phyloP scores from a whole-genome alignment of 2,329 filamentous ascomycete species.

The Celoporthe dispersa region DNA sequence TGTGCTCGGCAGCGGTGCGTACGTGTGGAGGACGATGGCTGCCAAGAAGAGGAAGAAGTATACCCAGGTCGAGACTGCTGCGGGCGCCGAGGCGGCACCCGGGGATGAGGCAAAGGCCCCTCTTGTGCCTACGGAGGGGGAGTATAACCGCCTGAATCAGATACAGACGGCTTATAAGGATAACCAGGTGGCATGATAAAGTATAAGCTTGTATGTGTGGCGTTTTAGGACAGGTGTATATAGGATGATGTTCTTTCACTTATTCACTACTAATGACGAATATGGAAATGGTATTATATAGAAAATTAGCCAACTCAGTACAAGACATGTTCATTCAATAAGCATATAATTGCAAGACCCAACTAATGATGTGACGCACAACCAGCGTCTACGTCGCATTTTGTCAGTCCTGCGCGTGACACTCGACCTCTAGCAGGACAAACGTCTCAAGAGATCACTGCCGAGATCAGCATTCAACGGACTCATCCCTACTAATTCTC shows the following conservation, averaged over 20 bases:
- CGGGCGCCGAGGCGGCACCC: neutral
- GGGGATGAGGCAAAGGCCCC: conserved; percentile 8
- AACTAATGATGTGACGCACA: neutral
- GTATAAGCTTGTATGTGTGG: too few species aligned
- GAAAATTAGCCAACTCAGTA: too few species aligned
- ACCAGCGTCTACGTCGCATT: neutral
- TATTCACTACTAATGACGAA: too few species aligned
- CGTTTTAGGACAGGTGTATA: too few species aligned
- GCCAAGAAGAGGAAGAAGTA: neutral
- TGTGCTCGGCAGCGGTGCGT: conserved; percentile 2
- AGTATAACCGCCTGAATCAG: conserved; percentile 6
- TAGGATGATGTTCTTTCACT: neutral
- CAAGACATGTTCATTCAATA: too few species aligned
- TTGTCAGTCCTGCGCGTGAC: neutral
- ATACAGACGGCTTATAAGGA: conserved; percentile 13
- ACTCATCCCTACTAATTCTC: neutral
- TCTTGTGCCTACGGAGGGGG: neutral
- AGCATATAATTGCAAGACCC: neutral
- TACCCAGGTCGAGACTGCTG: conserved; percentile 1
- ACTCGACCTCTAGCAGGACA: too few species aligned
- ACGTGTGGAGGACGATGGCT: conserved; percentile 5
- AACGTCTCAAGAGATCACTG: neutral
- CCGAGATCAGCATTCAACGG: neutral
- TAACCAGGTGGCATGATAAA: neutral
- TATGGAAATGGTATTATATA: too few species aligned